Percentiles rank a stretch among this genome's conserved stretches.
Conservation (phyloP, 192 early-diverging fungal genomes). For the Geosiphon pyriformis region DNA sequence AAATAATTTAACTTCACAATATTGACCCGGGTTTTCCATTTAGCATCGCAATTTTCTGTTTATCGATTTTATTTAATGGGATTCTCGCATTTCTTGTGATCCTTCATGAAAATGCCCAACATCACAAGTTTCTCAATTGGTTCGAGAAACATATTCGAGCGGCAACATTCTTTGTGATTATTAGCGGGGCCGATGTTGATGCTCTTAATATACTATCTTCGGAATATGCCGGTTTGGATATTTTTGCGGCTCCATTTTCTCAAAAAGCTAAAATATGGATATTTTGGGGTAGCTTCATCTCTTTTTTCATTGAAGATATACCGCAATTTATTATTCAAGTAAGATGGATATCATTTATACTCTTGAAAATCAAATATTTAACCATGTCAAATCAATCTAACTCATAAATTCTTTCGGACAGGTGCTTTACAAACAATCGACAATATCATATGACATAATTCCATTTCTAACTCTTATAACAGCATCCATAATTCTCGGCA, state of each 20-base stretch:
- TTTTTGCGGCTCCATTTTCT: conserved; percentile 5
- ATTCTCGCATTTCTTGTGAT: conserved; percentile 1
- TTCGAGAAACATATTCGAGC: not conserved
- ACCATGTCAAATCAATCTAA: not conserved
- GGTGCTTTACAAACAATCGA: not conserved
- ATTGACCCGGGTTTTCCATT: not conserved
- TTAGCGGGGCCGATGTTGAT: not conserved
- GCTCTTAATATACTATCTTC: not conserved
- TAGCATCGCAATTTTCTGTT: not conserved
- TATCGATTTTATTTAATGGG: not conserved
- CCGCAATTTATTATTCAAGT: not conserved
- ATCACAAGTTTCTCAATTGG: not conserved
- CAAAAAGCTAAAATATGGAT: not conserved
- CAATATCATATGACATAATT: conserved; percentile 10
- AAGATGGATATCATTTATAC: not conserved
- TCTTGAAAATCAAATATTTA: not conserved
- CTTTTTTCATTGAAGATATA: not conserved
- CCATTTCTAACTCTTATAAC: not conserved
- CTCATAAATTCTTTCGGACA: not conserved
- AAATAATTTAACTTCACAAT: not conserved
- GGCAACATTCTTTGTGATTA: not conserved
- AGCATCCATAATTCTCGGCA: not conserved
- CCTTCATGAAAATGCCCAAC: not conserved
- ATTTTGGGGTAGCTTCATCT: not conserved
- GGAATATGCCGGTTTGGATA: not conserved